Evolutionary conservation across 352 stramenopile genomes (phyloP).

Genomic region (Phytophthora europaea): DNA sequence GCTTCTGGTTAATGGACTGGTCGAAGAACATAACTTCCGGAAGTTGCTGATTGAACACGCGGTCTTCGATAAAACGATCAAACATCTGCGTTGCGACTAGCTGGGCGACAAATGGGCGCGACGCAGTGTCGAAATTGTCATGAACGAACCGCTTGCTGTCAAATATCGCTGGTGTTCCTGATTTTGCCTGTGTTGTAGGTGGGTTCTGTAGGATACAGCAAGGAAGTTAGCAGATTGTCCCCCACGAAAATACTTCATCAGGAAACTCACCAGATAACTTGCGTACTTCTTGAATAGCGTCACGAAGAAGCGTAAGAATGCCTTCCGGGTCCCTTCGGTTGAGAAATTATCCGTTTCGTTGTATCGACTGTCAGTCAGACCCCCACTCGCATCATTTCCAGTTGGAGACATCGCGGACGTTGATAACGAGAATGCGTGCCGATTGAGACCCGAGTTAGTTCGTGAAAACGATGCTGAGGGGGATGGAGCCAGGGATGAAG

Average conservation of each 20-base stretch:
- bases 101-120: constrained; percentile 68
- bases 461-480: constrained; percentile 40
- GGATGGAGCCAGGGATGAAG: constrained; percentile 36
- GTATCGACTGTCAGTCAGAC: constrained; percentile 69
- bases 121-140: constrained; percentile 70
- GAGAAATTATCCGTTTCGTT: constrained; percentile 84
- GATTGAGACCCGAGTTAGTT: constrained; percentile 34
- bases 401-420: constrained; percentile 29
- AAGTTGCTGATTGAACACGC: constrained; percentile 68
- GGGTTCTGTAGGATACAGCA: constrained; percentile 37
- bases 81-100: constrained; percentile 87
- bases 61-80: constrained; percentile 86
- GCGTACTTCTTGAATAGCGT: constrained; percentile 85
- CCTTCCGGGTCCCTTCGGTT: constrained; percentile 64
- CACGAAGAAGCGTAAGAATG: constrained; percentile 88
- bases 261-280: constrained; percentile 67
- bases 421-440: constrained; percentile 49
- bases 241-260: neutral
- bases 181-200: constrained; percentile 24
- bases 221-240: neutral
- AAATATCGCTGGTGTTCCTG: constrained; percentile 62
- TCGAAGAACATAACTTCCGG: constrained; percentile 88
- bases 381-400: constrained; percentile 47
- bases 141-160: constrained; percentile 74
- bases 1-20: constrained; percentile 89